Base-by-base conservation (phyloP, 1,139 yeast species). In the Lodderomyces metapsilosis region DNA sequence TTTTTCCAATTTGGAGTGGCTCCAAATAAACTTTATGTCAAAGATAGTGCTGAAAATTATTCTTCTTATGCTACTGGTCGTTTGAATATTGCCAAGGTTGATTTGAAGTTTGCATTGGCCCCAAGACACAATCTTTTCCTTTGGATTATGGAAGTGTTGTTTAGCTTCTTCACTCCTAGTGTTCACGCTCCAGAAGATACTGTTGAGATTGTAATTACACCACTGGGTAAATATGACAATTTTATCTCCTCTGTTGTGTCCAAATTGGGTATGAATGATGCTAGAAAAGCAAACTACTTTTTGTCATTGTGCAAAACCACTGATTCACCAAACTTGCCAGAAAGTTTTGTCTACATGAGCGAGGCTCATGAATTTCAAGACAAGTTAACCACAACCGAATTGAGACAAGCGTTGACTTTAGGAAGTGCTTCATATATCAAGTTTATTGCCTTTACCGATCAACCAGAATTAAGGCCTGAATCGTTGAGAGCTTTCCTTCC, bases 1-100 rank as follows among this genome's bases (percentile, higher is more conserved):
- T 92, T 92, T 58, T 80, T 72, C 55, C 94, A 85, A 59, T 92
- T 83, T 47, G 98, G 98, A 43, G 82, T 82, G 37, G 61, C 70
- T n/a, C 50, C 67, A 37, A 68, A 70, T 36, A 63, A 66, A 39
- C 66, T 78, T 51, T 75, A 73, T 54, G 69, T 82, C 49, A 77
- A 80, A 58, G 96, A 88, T 59, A 80, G 84, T 41, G 71, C 85
- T 36, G 85, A 87, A 56, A 74, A 78, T 46, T 89, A 66, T 62
- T 71, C 92, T 13, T 73, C 88, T 37, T 92, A 88, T 61, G 96
- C 97, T 36, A 77, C 95, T 43, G 98, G 98, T 49, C 82, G 98
- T 61, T 70, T 79, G 48, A 84, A 87, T 61, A 76, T 92, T 50
- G 81, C 80, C 48, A 74, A 78, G 47, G 68, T 88, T 44, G 66